Percentiles rank a stretch among this genome's conserved stretches.
These are phyloP conservation scores for Ceratocystiopsis brevicomis DNA, from an alignment of 2,329 filamentous ascomycete species.

Conservation along the genomic window DNA sequence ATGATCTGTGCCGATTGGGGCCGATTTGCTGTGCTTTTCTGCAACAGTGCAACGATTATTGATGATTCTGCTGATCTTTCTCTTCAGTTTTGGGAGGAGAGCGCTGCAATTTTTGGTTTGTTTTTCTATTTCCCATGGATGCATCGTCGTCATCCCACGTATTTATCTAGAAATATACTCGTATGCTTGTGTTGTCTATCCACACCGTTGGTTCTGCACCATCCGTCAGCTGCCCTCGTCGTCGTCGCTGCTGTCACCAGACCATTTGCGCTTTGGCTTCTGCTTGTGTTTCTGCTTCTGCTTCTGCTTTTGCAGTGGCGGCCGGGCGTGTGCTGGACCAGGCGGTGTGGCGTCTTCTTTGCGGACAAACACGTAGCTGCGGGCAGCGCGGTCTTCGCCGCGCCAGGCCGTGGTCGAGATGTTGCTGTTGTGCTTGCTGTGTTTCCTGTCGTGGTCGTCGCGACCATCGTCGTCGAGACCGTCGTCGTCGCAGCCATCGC, in stretches of 20 bases:
- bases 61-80: too few species aligned
- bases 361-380: conserved; percentile 43
- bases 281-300: conserved; percentile 12
- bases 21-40: too few species aligned
- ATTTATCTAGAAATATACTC: too few species aligned
- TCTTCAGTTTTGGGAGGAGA: too few species aligned
- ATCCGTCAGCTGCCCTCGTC: background rate
- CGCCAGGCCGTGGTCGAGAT: conserved; percentile 23
- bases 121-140: too few species aligned
- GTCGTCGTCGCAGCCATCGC: background rate
- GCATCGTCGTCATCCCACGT: too few species aligned
- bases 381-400: conserved; percentile 31
- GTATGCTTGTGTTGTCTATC: too few species aligned
- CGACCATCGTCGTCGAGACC: background rate
- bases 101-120: too few species aligned
- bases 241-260: conserved; percentile 2
- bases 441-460: background rate
- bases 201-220: too few species aligned
- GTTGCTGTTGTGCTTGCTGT: background rate
- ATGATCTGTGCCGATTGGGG: too few species aligned
- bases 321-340: background rate
- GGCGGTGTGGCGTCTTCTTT: conserved; percentile 28
- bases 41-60: too few species aligned
- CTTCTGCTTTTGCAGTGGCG: conserved; percentile 10
- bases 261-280: conserved; percentile 9